Percentiles rank a stretch among this genome's conserved stretches.
Evolutionary conservation across 306 rosid species (phyloP).

Genomic region (Pterocarpus macrocarpus): DNA sequence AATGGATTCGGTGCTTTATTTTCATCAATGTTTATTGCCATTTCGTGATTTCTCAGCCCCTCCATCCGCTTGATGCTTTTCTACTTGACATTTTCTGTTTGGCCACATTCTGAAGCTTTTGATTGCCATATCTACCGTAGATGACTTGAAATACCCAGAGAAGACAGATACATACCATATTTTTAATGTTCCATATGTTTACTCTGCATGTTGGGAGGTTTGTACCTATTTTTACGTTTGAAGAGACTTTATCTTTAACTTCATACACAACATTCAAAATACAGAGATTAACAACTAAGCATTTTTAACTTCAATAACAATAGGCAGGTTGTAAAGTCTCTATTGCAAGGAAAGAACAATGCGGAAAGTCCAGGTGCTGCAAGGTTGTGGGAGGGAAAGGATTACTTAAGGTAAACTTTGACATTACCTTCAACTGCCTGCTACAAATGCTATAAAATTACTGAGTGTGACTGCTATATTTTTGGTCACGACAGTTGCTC

Average conservation of each 20-base stretch:
- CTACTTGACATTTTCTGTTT: slow-evolving; percentile 46
- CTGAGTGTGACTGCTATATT: no score
- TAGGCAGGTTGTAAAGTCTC: slow-evolving; percentile 90
- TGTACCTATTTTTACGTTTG: slow-evolving; percentile 25
- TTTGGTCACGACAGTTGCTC: no score
- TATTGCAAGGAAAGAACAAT: slow-evolving; percentile 97
- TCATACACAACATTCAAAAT: slow-evolving; percentile 8
- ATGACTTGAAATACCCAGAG: slow-evolving; percentile 97
- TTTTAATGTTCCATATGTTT: slow-evolving; percentile 87
- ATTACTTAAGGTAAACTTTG: slow-evolving; percentile 71
- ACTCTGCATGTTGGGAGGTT: slow-evolving; percentile 99
- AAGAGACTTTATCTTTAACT: slow-evolving; percentile 27
- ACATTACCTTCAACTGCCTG: not conserved
- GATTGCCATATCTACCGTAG: slow-evolving; percentile 87
- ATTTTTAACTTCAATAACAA: slow-evolving; percentile 8
- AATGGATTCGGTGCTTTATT: no score
- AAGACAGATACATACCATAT: slow-evolving; percentile 90
- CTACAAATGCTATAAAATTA: no score
- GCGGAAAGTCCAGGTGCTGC: slow-evolving; percentile 84
- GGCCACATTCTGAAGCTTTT: slow-evolving; percentile 71
- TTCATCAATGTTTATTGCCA: not conserved
- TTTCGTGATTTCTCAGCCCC: not conserved
- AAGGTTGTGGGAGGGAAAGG: slow-evolving; percentile 93
- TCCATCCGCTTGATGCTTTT: not conserved
- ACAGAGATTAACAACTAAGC: slow-evolving; percentile 27